Evolutionary conservation across 2,329 filamentous ascomycete species (phyloP), one percentile per base, ranked within the genome.

Genomic region (Trichoderma sp.): DNA sequence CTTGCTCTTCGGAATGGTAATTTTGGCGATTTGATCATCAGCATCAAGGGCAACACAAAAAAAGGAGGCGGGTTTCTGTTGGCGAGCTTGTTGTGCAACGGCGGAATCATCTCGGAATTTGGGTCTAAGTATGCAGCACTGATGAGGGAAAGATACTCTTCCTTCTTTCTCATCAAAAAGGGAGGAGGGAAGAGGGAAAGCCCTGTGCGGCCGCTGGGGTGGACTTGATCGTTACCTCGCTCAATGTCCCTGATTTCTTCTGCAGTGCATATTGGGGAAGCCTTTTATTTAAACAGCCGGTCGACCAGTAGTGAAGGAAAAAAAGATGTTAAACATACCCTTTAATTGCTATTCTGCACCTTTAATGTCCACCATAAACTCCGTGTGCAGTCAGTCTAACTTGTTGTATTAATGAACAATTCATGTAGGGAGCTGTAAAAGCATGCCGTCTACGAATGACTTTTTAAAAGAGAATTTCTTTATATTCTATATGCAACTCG

Each of bases 71-170:
- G 39, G 39, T 74, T 71, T 71, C 32, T 56, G 68, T 51, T 46
- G 68, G 68, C 65, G 64, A 74, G 72, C 74, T 76, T 24, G 28
- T 75, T 24, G 28, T 75, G 49, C 54, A 61, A 56, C 43, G 30
- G 37, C 24, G 59, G 39, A 67, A 51, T 21, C 60, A 61, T 65
- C 54, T 65, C n/a, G 68, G 68, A 54, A 70, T 73, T 70, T 68
- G 75, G 82, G 83, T 82, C 85, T 82, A 83, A 85, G 77, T 88
- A 88, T 86, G 86, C 83, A 85, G 90, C 89, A 91, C 94, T 97
- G 86, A 97, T 91, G 94, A 97, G 94, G 95, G 95, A 98, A 98
- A 98, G 95, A 98, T 94, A 97, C 91, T 93, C 87, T 80, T 30
- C 54, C 75, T 69, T 71, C 75, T 69, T 71, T 73, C 79, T 77